Evolutionary conservation across 1,139 yeast genomes (phyloP), one percentile per base, ranked within the genome.

Genomic region (Yamadazyma songkhlaensis): DNA sequence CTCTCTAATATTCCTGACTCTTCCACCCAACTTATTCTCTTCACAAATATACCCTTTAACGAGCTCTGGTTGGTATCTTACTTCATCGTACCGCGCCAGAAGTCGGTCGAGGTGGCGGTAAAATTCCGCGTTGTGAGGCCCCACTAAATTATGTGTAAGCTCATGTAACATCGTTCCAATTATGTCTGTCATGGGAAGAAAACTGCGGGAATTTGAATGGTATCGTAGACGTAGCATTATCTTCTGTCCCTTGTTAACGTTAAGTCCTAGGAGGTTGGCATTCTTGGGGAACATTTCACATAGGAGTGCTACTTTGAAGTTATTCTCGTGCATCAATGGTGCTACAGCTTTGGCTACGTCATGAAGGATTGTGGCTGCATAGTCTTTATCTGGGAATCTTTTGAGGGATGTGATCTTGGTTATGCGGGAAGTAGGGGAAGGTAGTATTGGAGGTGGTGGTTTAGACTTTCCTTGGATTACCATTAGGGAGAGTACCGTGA

Each of bases 101-200:
- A 86, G 64, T 41, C 75, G 78, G 39, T 84, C 90, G 49, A 88
- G 58, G 38, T 74, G 73, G 37, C 64, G 65, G 54, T 87, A 87
- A 55, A 92, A 92, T 44, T 62, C 63, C 13, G 66, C 76, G 60
- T 92, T 84, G 54, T 92, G 98, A 0, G 95, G 84, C 0, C 96
- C 96, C 51, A 67, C 67, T 22, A 72, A 54, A 56, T 88, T 90
- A 54, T 92, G 98, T 2, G 89, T 77, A 32, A 92, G 65, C 56
- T 92, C 98, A 57, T 92, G 98, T 9, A 92, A 65, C 78, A 89
- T 76, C 0, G 96, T 88, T 0, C 90, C 96, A 11, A 90, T 55
- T 2, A 89, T 62, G 37, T 80, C 82, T 10, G 81, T 77, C 58
- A 84, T 64, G 1, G 90, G 83, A 20, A 80, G 60, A 54, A 90